phyloP scores from a whole-genome alignment of 2,329 filamentous ascomycete genomes.

The Alternaria longipes region DNA sequence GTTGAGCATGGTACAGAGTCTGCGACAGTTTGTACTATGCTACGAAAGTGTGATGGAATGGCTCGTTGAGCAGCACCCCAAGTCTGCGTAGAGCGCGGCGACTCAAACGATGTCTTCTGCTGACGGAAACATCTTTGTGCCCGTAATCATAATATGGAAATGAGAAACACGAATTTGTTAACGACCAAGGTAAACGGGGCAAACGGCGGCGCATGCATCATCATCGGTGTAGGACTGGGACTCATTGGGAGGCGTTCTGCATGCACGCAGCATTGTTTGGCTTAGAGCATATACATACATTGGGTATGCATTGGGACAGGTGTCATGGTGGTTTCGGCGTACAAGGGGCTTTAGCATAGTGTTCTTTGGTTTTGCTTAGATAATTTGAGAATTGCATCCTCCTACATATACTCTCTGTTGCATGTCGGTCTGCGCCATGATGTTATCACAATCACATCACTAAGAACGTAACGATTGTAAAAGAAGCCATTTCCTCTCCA shows the following conservation, averaged over 20 bases:
- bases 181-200: conserved; percentile 2
- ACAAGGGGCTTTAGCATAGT: not conserved
- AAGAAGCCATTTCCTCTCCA: not conserved
- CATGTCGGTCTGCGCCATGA: not conserved
- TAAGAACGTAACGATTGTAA: too few relatives aligned
- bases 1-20: conserved; percentile 94
- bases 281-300: conserved; percentile 15
- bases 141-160: conserved; percentile 20
- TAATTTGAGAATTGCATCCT: conserved; percentile 5
- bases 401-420: not conserved
- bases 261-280: conserved; percentile 14
- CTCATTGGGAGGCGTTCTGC: conserved; percentile 23
- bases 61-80: conserved; percentile 64
- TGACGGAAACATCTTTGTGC: conserved; percentile 8
- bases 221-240: conserved; percentile 8
- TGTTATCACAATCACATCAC: not conserved
- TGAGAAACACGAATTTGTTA: conserved; percentile 18
- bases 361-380: not conserved
- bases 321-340: not conserved
- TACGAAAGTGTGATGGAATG: conserved; percentile 96
- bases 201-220: conserved; percentile 13
- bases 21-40: conserved; percentile 93
- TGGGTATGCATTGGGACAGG: conserved; percentile 3
- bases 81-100: conserved; percentile 35
- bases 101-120: not conserved